phyloP scores from a whole-genome alignment of 768 basidiomycete genomes.

The Trametes punicea region DNA sequence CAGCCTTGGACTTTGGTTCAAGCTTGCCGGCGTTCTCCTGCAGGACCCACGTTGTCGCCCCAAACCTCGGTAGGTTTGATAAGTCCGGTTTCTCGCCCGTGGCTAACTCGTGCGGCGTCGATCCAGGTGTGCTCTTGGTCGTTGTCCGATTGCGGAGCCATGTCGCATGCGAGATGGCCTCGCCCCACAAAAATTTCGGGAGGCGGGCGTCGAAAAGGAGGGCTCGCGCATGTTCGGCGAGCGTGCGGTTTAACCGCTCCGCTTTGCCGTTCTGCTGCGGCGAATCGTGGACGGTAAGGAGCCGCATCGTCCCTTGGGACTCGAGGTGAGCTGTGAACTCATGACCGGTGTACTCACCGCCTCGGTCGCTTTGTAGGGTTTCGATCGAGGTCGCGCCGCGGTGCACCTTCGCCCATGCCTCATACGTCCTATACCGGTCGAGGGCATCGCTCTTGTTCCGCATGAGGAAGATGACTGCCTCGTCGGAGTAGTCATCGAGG shows the following conservation, averaged over 20 bases:
- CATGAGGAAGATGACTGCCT: constrained; percentile 4
- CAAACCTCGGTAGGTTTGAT: background rate
- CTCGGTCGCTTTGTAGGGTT: constrained; percentile 20
- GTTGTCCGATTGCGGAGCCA: constrained; percentile 5
- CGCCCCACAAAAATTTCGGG: constrained; percentile 8
- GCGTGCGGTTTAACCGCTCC: constrained; percentile 17
- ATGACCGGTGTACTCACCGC: constrained; percentile 22
- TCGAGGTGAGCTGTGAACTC: constrained; percentile 15
- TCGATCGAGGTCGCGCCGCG: constrained; percentile 14
- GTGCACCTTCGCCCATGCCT: constrained; percentile 20
- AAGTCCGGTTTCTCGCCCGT: constrained; percentile 1
- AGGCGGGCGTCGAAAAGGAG: constrained; percentile 7
- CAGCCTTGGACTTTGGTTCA: background rate
- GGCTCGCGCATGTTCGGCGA: background rate
- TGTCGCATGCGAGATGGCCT: constrained; percentile 5
- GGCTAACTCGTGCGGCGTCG: background rate
- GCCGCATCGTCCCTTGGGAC: constrained; percentile 17
- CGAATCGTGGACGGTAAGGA: constrained; percentile 14
- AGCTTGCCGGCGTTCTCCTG: background rate
- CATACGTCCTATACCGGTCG: constrained; percentile 13
- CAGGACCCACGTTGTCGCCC: background rate
- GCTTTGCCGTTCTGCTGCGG: constrained; percentile 13
- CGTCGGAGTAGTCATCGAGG: constrained; percentile 24
- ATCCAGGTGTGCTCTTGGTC: background rate
- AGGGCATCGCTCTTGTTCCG: constrained; percentile 18